Evolutionary conservation across 1,284 basidiomycete species (phyloP).

Genomic region (Neotropicomus parvogracilis): DNA sequence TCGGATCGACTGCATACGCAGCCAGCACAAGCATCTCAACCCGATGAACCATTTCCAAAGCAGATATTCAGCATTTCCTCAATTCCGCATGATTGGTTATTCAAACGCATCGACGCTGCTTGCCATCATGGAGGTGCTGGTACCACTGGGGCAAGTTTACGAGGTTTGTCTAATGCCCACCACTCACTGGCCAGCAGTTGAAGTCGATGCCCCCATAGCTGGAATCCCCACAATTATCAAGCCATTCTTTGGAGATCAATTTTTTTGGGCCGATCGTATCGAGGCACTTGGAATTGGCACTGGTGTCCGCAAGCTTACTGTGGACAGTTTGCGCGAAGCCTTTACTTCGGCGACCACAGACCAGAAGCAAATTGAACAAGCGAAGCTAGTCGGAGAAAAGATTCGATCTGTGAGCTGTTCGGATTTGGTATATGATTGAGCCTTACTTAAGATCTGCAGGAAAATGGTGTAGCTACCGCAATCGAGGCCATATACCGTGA

Average conservation of each 20-base stretch:
- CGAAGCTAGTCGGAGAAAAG: constrained; percentile 76
- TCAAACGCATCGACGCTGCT: constrained; percentile 89
- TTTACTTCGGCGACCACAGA: constrained; percentile 82
- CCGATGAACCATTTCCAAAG: constrained; percentile 67
- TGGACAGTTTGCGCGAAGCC: constrained; percentile 74
- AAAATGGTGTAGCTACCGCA: constrained; percentile 85
- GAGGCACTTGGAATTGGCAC: constrained; percentile 90
- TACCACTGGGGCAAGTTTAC: constrained; percentile 88
- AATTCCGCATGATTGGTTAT: constrained; percentile 96
- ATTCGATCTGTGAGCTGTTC: constrained; percentile 65
- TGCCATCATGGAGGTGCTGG: constrained; percentile 98
- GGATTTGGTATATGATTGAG: neutral
- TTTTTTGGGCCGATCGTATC: constrained; percentile 94
- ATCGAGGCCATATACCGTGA: constrained; percentile 92
- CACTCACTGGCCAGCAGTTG: neutral
- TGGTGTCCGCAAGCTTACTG: constrained; percentile 81
- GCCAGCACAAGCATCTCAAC: constrained; percentile 53
- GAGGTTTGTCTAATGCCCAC: constrained; percentile 50
- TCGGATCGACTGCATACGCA: constrained; percentile 83
- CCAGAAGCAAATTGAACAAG: constrained; percentile 81
- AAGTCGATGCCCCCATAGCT: constrained; percentile 44
- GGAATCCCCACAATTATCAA: constrained; percentile 94
- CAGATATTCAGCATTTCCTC: constrained; percentile 83
- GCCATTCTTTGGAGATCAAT: constrained; percentile 97
- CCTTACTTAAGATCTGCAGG: constrained; percentile 44